Base-by-base conservation (phyloP, 1,284 basidiomycete genomes). In the Somion occarium region DNA sequence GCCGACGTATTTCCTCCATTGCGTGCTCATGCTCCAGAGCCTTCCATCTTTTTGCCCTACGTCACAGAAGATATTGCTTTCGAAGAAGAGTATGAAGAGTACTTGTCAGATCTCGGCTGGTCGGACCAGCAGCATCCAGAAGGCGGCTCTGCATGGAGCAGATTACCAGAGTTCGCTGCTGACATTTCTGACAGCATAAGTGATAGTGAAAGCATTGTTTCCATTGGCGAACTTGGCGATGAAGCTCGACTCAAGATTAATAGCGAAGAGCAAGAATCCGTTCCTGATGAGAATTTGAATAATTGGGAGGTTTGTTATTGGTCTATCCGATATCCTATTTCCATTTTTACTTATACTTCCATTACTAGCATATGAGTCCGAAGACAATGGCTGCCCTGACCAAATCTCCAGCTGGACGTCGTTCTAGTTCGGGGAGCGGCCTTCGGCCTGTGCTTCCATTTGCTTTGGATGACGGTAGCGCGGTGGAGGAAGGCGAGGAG, bases 301-400 rank as follows among this genome's bases (percentile, higher is more conserved):
- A 92, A 93, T 56, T 96, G 93, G 93, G 93, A 93, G 86, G 92
- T 93, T 58, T 67, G 86, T 62, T 18, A 34, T 18, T 23, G 26
- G 27, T 46, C 26, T 42, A 23, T 11, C n/a, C 42, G 23, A 15
- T 19, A 26, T 7, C 20, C 34, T 34, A 46, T 53, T 47, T 46
- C 34, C 34, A 20, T 25, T 48, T 23, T 19, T 46, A 27, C 34
- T 37, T 9, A n/a, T 41, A n/a, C 19, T n/a, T 18, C 7, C 27
- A 39, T 22, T 38, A 52, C 15, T 58, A 95, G 92, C 92, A 95
- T 62, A 91, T 96, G 87, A 94, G 92, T 55, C 91, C 92, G 1
- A 90, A 91, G 67, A 94, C 92, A 1, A 88, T 96, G 80, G 88
- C 90, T 22, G 88, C 91, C 18, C 74, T 96, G 44, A 89, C 93